Base-by-base conservation (phyloP, 345 rosid species). In the Lumnitzera racemosa region DNA sequence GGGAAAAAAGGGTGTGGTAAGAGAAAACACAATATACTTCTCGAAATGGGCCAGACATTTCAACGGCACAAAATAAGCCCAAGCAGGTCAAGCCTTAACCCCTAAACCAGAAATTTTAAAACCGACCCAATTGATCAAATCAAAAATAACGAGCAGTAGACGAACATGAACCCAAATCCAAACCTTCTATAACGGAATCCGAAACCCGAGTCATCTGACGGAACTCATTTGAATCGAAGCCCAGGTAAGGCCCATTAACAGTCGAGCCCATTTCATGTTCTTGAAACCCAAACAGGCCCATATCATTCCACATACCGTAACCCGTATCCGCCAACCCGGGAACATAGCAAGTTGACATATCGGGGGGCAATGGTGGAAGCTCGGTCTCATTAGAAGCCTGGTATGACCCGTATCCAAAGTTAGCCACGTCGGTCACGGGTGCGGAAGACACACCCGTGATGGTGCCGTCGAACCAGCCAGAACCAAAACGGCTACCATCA, bases 331-430 rank as follows among this genome's bases (percentile, higher is more conserved):
- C 24, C 56, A 61, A 49, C 56, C 65, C 76, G 56, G 83, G 65
- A 61, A 76, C 83, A 57, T 64, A 78, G 65, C 70, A 74, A 55
- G 59, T 73, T 2, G 85, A 75, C 31, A 67, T 73, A 59, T 87
- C 88, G 15, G 96, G 98, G 29, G 98, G 98, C 67, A 91, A 74
- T 20, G 98, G 98, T 41, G 98, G 96, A 31, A 91, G 91, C 68
- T 84, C 92, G 47, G 71, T 74, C 29, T 67, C 74, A 58, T 80
- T 73, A 17, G 56, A n/a, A 51, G 67, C 23, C 31, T 55, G 65
- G 13, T 46, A 48, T 15, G 67, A 57, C 31, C 69, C 82, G 64
- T 16, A 69, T 12, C 52, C 65, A 0, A 53, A 53, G 16, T 61
- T 75, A 63, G 56, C 60, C 24, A 58, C 54, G 47, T 69, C 66